Conservation (phyloP, 805 yeast genomes). For the Zygotorulaspora sp. region DNA sequence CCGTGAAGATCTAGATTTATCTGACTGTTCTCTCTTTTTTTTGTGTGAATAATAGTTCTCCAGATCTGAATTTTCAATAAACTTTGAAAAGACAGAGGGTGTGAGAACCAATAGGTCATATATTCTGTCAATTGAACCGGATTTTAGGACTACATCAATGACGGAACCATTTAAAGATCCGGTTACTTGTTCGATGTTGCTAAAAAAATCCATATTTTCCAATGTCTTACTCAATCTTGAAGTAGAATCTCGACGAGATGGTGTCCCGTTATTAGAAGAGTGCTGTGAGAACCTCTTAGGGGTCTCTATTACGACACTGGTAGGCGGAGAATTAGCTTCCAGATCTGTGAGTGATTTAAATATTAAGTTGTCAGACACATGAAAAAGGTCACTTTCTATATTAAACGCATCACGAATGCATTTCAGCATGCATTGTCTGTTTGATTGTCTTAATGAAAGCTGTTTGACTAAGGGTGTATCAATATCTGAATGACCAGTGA, state of each 20-base stretch:
- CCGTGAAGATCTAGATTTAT: conserved; percentile 1
- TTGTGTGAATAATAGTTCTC: conserved; percentile 37
- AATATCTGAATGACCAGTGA: conserved; percentile 47
- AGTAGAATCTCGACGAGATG: conserved; percentile 17
- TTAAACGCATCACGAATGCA: conserved; percentile 61
- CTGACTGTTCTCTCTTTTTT: conserved; percentile 13
- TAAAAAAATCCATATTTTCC: conserved; percentile 32
- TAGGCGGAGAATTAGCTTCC: conserved; percentile 38
- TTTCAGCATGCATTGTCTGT: conserved; percentile 48
- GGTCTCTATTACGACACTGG: conserved; percentile 46
- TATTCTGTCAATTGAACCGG: conserved; percentile 70
- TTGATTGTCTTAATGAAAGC: conserved; percentile 26
- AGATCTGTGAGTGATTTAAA: conserved; percentile 50
- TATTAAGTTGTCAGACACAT: conserved; percentile 50
- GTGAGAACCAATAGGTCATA: conserved; percentile 77
- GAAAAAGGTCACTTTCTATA: conserved; percentile 53
- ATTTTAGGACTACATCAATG: conserved; percentile 50
- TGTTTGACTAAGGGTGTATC: conserved; percentile 37
- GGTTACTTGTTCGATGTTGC: conserved; percentile 30
- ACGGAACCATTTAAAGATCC: conserved; percentile 36
- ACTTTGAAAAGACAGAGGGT: conserved; percentile 51
- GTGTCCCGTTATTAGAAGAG: conserved; percentile 22
- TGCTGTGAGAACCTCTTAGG: conserved; percentile 41
- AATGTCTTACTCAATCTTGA: conserved; percentile 24
- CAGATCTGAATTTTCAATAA: conserved; percentile 42